These are phyloP conservation scores for Coniochaeta sp. DNA, from an alignment of 2,329 filamentous ascomycete genomes.

Conservation along the genomic window DNA sequence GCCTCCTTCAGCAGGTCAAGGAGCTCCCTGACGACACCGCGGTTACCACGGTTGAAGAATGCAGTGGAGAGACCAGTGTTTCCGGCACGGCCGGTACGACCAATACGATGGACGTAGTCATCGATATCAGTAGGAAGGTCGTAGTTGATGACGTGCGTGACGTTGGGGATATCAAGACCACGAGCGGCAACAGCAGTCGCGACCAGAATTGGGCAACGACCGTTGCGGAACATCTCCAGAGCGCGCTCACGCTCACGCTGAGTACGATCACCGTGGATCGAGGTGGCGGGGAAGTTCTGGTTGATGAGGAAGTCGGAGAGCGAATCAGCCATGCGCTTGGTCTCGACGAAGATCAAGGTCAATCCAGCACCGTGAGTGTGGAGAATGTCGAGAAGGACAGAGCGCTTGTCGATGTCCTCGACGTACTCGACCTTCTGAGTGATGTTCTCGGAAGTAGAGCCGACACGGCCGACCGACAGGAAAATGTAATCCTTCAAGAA, in stretches of 20 bases:
- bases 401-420: constrained; percentile 95
- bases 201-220: constrained; percentile 90
- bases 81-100: constrained; percentile 98
- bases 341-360: constrained; percentile 97
- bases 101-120: constrained; percentile 98
- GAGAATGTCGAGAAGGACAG: constrained; percentile 92
- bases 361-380: constrained; percentile 85
- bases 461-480: constrained; percentile 95
- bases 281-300: constrained; percentile 95
- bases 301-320: constrained; percentile 98
- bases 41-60: constrained; percentile 99
- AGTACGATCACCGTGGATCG: constrained; percentile 96
- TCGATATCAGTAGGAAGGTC: constrained; percentile 98
- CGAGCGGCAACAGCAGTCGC: constrained; percentile 91
- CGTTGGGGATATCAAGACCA: constrained; percentile 91
- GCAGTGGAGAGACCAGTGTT: constrained; percentile 98
- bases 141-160: constrained; percentile 97
- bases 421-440: constrained; percentile 97
- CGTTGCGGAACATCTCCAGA: constrained; percentile 94
- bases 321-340: constrained; percentile 98
- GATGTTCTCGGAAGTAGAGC: constrained; percentile 99
- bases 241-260: constrained; percentile 98
- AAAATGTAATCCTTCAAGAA: constrained; percentile 99
- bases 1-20: constrained; percentile 98
- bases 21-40: constrained; percentile 92